These are phyloP conservation scores for Amphibolis antarctica DNA, from an alignment of 106 monocot genomes.

Conservation along the genomic window DNA sequence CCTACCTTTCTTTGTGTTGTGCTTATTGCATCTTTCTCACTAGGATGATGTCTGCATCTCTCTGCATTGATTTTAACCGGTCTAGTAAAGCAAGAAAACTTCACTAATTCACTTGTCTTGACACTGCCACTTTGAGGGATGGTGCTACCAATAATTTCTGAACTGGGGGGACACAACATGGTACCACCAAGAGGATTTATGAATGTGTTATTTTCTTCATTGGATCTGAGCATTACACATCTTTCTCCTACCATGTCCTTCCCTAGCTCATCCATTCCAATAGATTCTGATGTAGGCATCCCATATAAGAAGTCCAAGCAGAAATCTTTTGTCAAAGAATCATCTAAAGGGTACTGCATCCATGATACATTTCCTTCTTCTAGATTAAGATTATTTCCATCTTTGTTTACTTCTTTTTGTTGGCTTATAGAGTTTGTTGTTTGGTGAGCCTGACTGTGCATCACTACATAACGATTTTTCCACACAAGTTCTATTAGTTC, in stretches of 20 bases:
- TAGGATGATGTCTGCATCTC: no score
- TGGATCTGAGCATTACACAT: not conserved
- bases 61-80: constrained; percentile 6
- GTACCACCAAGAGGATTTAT: constrained; percentile 3
- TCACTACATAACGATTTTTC: constrained; percentile 13
- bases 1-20: constrained; percentile 4
- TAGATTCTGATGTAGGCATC: constrained; percentile 24
- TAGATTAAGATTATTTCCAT: constrained; percentile 9
- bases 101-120: constrained; percentile 4
- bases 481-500: constrained; percentile 13
- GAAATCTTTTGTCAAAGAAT: constrained; percentile 58
- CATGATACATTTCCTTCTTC: constrained; percentile 45
- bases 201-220: not conserved
- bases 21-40: no score
- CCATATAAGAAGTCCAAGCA: constrained; percentile 53
- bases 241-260: not conserved
- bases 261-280: constrained; percentile 5
- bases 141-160: not conserved
- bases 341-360: constrained; percentile 52
- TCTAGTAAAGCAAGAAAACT: constrained; percentile 38
- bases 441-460: constrained; percentile 51
- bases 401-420: constrained; percentile 14
- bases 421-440: constrained; percentile 1
- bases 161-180: constrained; percentile 37
- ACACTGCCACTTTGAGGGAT: not conserved